phyloP scores from a whole-genome alignment of 2,329 filamentous ascomycete species.

The Thermomyces lanuginosus region DNA sequence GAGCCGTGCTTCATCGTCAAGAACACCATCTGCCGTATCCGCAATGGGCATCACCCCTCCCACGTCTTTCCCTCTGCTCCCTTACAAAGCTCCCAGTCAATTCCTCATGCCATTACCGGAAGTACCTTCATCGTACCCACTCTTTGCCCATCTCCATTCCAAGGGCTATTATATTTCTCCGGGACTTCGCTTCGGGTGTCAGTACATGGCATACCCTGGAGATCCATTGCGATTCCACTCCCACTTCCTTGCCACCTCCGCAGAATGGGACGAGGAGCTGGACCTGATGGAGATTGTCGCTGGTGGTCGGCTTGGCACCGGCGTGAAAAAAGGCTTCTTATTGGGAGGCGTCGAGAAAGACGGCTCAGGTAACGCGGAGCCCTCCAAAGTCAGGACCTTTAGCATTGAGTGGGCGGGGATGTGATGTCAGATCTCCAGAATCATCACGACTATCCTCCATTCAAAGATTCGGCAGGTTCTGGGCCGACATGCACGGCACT shows the following conservation, averaged over 20 bases:
- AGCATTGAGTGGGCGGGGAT: conserved; percentile 90
- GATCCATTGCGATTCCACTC: conserved; percentile 91
- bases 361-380: conserved; percentile 18
- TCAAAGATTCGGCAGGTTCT: too few species aligned
- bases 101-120: conserved; percentile 16
- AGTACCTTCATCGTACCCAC: conserved; percentile 44
- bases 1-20: conserved; percentile 2
- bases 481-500: too few species aligned
- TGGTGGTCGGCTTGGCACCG: conserved; percentile 75
- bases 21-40: conserved; percentile 8
- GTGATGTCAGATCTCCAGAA: too few species aligned
- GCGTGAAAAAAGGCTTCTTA: conserved; percentile 89
- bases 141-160: conserved; percentile 66
- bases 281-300: conserved; percentile 70
- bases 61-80: conserved; percentile 33
- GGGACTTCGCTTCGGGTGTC: conserved; percentile 81
- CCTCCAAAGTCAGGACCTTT: conserved; percentile 47
- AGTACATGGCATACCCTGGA: conserved; percentile 88
- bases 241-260: conserved; percentile 74
- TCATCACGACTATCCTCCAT: too few species aligned
- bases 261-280: conserved; percentile 77
- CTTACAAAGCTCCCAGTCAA: conserved; percentile 14
- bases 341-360: conserved; percentile 48
- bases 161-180: conserved; percentile 77
- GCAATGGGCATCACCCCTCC: conserved; percentile 32